Evolutionary conservation across 257 asterid genomes (phyloP).

Genomic region (Jaltomata sinuosa): DNA sequence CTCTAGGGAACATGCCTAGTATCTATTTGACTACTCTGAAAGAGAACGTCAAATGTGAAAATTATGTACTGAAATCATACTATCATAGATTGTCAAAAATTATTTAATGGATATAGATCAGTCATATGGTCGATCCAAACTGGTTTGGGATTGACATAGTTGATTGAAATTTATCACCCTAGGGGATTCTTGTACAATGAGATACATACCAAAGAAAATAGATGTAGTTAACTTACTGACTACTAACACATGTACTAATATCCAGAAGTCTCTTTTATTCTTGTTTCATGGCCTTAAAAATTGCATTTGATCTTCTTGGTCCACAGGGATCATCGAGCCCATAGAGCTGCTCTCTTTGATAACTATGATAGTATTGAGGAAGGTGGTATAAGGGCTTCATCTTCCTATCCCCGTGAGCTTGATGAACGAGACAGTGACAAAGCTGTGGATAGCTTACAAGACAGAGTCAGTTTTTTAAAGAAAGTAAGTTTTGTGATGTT

Average conservation of each 20-base stretch:
- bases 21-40: not conserved
- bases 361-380: conserved; percentile 69
- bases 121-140: not conserved
- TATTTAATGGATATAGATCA: not conserved
- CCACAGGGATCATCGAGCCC: conserved; percentile 67
- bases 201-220: not conserved
- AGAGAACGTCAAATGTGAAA: not conserved
- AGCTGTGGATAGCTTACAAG: conserved; percentile 72
- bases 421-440: conserved; percentile 69
- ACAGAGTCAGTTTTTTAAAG: conserved; percentile 79
- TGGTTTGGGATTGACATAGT: not conserved
- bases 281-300: not conserved
- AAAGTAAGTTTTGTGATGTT: conserved; percentile 36
- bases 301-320: not conserved
- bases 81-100: not conserved
- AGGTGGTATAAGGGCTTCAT: conserved; percentile 63
- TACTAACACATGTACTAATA: not conserved
- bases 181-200: not conserved
- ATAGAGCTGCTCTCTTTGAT: conserved; percentile 72
- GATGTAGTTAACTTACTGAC: not conserved
- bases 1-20: not conserved
- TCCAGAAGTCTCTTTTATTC: not conserved
- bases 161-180: not conserved
- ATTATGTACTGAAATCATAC: not conserved
- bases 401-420: conserved; percentile 50